Evolutionary conservation across 768 basidiomycete genomes (phyloP).

Genomic region (Daedaleopsis sinensis): DNA sequence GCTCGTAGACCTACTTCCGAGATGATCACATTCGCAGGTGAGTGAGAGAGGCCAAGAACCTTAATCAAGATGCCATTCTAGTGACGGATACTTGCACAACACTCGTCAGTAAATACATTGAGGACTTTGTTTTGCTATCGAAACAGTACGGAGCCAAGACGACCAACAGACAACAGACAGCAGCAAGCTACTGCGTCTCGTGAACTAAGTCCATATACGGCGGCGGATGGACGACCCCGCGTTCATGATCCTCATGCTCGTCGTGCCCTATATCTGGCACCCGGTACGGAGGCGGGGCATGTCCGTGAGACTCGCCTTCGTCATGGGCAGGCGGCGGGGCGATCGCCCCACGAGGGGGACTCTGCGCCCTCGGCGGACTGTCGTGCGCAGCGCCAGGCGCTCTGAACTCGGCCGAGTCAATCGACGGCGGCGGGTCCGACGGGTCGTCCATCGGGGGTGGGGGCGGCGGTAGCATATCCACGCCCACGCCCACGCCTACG

Average conservation of each 20-base stretch:
- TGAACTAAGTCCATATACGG: conserved; percentile 40
- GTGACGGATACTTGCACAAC: background rate
- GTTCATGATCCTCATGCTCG: conserved; percentile 28
- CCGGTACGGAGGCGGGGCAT: conserved; percentile 83
- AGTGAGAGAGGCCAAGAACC: background rate
- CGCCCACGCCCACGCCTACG: background rate
- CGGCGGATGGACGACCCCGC: conserved; percentile 35
- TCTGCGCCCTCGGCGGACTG: conserved; percentile 23
- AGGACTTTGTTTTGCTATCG: background rate
- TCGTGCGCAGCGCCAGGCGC: conserved; percentile 31
- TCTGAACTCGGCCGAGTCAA: conserved; percentile 74
- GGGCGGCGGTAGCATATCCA: conserved; percentile 53
- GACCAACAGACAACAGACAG: background rate
- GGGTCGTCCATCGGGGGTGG: conserved; percentile 87
- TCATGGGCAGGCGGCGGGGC: conserved; percentile 5
- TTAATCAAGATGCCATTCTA: background rate
- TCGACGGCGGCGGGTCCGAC: conserved; percentile 85
- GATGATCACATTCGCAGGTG: background rate
- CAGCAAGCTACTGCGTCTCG: background rate
- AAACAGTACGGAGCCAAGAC: background rate
- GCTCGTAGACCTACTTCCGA: background rate
- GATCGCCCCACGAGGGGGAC: conserved; percentile 14
- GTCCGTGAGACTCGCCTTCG: conserved; percentile 40
- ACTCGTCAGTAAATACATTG: background rate
- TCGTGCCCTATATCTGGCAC: conserved; percentile 46